Conservation (phyloP, 2,329 filamentous ascomycete species). For the Lomentospora prolificans region DNA sequence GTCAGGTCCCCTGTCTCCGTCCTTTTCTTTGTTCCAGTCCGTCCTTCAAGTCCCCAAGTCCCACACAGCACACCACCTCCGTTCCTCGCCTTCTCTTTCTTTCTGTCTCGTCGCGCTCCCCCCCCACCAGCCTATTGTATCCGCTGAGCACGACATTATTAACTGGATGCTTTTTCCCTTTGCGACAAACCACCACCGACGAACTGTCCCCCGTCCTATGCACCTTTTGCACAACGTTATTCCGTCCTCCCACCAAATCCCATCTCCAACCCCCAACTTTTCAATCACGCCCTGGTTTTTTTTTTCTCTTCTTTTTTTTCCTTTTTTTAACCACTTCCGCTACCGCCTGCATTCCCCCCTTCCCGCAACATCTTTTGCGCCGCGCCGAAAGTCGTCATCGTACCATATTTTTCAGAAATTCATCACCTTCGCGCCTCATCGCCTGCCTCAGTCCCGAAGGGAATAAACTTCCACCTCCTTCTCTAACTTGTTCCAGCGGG, state of each 20-base stretch:
- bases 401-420: conserved; percentile 2
- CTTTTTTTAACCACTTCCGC: neutral
- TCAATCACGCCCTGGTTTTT: neutral
- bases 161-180: conserved; percentile 7
- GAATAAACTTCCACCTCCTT: neutral
- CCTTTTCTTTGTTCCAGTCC: neutral
- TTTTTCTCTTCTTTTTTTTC: conserved; percentile 5
- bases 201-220: neutral
- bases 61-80: neutral
- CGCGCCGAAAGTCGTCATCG: conserved; percentile 3
- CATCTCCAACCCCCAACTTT: conserved; percentile 9
- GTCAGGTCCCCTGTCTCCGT: neutral
- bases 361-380: conserved; percentile 6
- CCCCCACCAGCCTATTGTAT: conserved; percentile 1
- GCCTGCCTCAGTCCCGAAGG: neutral
- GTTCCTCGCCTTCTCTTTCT: neutral
- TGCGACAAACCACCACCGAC: conserved; percentile 2
- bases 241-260: conserved; percentile 6
- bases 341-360: conserved; percentile 6
- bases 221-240: conserved; percentile 8
- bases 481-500: neutral
- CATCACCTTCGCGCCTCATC: neutral
- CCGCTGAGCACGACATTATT: conserved; percentile 8
- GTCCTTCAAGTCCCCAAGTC: neutral
- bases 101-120: conserved; percentile 4